A percentile compares a stretch with the other conserved stretches of the same genome.
Conservation (phyloP, 352 stramenopile species). For the Phytophthora boehmeriae region DNA sequence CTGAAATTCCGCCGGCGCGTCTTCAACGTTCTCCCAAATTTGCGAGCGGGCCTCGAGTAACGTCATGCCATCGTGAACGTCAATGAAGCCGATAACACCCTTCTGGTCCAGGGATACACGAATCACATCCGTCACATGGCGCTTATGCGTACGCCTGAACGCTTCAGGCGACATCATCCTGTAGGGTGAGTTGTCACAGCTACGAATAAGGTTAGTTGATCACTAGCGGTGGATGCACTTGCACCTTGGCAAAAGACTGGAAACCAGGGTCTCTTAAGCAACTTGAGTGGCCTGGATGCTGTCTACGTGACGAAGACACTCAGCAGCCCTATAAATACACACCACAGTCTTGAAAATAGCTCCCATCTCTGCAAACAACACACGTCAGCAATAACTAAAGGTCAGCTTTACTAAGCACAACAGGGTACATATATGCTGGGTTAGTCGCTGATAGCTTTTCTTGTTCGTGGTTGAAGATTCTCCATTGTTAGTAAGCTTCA, state of each 20-base stretch:
- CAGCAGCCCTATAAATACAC: constrained; percentile 20
- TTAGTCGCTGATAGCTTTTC: constrained; percentile 30
- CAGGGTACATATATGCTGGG: constrained; percentile 19
- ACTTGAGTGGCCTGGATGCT: constrained; percentile 8
- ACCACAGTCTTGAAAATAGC: constrained; percentile 25
- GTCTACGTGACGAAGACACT: constrained; percentile 11
- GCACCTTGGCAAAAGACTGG: constrained; percentile 11
- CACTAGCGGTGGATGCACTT: constrained; percentile 8
- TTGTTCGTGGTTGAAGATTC: constrained; percentile 34
- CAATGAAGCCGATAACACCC: constrained; percentile 79
- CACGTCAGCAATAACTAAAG: background rate
- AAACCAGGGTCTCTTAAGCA: constrained; percentile 14
- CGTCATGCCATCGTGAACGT: constrained; percentile 69
- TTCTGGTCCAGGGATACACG: constrained; percentile 64
- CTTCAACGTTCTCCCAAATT: constrained; percentile 75
- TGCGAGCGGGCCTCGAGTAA: constrained; percentile 59
- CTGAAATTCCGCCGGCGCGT: constrained; percentile 67
- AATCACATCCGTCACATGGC: constrained; percentile 61
- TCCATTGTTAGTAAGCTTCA: constrained; percentile 20
- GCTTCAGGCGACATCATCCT: constrained; percentile 65
- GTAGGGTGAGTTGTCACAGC: too few species aligned
- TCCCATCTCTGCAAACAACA: constrained; percentile 17
- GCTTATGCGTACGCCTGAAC: constrained; percentile 49
- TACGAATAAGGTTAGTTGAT: too few species aligned
- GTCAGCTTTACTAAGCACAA: constrained; percentile 30